phyloP scores from a whole-genome alignment of 2,329 filamentous ascomycete genomes.

The Colletotrichum siamense region DNA sequence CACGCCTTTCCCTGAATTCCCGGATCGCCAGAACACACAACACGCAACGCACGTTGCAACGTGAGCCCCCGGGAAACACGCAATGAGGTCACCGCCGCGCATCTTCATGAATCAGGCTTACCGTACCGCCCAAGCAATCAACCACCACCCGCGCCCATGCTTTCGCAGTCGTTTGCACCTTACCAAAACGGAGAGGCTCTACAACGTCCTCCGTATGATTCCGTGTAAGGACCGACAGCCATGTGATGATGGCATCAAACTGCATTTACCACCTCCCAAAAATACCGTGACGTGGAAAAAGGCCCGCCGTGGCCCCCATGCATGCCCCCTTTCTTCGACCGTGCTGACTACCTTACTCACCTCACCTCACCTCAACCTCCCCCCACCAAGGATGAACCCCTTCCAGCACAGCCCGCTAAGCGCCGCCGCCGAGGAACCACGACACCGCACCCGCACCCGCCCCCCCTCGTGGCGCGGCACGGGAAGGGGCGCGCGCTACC shows the following conservation, averaged over 20 bases:
- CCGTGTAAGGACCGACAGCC: not conserved
- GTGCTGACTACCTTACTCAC: not conserved
- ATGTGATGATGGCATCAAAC: not conserved
- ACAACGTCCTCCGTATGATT: not conserved
- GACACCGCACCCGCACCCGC: not conserved
- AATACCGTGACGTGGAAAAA: not conserved
- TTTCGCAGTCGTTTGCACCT: not conserved
- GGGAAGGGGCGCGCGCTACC: not conserved
- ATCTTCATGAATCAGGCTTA: not conserved
- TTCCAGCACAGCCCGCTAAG: not conserved
- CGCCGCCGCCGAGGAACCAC: not conserved
- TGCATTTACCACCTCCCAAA: not conserved
- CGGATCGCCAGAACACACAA: not conserved
- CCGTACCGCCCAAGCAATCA: not conserved
- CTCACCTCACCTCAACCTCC: not conserved
- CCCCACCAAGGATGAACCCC: not conserved
- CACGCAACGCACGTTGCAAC: not conserved
- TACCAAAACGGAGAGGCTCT: not conserved
- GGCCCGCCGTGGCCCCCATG: too few relatives aligned
- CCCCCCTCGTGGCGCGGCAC: slow-evolving; percentile 4
- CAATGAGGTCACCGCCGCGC: slow-evolving; percentile 7
- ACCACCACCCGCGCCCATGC: not conserved
- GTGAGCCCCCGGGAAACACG: not conserved
- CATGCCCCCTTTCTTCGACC: not conserved
- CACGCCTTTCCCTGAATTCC: not conserved